These are phyloP conservation scores for Phytopythium oedochilum DNA, from an alignment of 352 stramenopile genomes.

Conservation along the genomic window DNA sequence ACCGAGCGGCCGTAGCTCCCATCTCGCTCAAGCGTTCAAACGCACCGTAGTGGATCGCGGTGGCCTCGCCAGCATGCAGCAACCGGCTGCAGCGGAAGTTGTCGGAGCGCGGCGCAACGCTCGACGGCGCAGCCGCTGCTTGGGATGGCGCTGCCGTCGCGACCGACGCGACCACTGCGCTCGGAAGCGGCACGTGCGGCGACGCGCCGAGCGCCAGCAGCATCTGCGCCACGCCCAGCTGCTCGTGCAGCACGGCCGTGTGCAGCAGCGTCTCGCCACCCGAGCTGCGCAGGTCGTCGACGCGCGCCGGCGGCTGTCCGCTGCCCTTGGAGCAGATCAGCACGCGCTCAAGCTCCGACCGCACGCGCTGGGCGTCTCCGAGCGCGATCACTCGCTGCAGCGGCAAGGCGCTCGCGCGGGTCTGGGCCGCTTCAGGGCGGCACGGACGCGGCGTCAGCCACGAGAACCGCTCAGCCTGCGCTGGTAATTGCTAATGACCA, in stretches of 20 bases:
- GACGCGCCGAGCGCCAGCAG: slow-evolving; percentile 47
- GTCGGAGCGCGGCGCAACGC: slow-evolving; percentile 35
- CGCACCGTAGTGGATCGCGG: slow-evolving; percentile 58
- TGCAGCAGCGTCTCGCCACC: slow-evolving; percentile 66
- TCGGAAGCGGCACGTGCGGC: slow-evolving; percentile 28
- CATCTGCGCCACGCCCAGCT: slow-evolving; percentile 39
- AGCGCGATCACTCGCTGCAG: slow-evolving; percentile 55
- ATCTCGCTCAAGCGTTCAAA: neutral
- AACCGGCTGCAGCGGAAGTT: slow-evolving; percentile 60
- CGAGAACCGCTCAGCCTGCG: too few species aligned
- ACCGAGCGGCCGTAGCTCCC: too few species aligned
- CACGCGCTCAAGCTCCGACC: slow-evolving; percentile 12
- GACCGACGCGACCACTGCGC: slow-evolving; percentile 10
- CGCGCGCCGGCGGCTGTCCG: neutral
- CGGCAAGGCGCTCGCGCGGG: slow-evolving; percentile 25
- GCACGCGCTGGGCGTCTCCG: slow-evolving; percentile 22
- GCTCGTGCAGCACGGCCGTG: slow-evolving; percentile 53
- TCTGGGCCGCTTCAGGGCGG: slow-evolving; percentile 29
- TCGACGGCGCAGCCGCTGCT: slow-evolving; percentile 30
- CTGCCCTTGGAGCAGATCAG: neutral
- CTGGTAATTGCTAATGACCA: too few species aligned
- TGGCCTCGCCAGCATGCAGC: slow-evolving; percentile 47
- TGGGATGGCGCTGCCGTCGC: slow-evolving; percentile 3
- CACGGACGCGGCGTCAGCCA: too few species aligned
- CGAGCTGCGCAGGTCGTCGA: slow-evolving; percentile 25